These are phyloP conservation scores for Moesziomyces sp. DNA, from an alignment of 1,284 basidiomycete species.

Conservation along the genomic window DNA sequence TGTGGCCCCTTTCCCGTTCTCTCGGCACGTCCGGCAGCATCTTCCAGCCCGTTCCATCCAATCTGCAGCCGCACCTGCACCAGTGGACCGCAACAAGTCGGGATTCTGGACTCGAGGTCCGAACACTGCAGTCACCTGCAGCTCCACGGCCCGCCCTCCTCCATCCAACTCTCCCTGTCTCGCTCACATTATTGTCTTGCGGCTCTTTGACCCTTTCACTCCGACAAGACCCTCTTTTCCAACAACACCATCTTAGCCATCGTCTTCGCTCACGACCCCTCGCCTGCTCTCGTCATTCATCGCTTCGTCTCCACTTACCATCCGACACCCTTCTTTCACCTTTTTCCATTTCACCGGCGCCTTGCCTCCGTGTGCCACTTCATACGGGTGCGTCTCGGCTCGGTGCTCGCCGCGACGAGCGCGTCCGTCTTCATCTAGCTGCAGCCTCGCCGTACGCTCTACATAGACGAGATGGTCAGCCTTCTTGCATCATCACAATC, in stretches of 20 bases:
- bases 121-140: neutral
- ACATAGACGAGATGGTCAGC: conserved; percentile 4
- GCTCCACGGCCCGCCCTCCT: too few relatives aligned
- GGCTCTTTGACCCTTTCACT: too few relatives aligned
- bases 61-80: neutral
- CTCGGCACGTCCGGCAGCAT: neutral
- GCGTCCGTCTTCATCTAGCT: conserved; percentile 13
- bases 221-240: too few relatives aligned
- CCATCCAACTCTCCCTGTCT: too few relatives aligned
- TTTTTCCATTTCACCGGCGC: conserved; percentile 18
- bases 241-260: too few relatives aligned
- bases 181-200: too few relatives aligned
- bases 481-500: neutral
- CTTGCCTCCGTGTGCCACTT: conserved; percentile 24
- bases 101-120: neutral
- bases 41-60: neutral
- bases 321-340: neutral
- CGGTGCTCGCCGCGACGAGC: conserved; percentile 36
- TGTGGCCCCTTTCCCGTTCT: neutral
- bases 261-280: too few relatives aligned
- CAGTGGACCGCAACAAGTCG: too few relatives aligned
- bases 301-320: neutral
- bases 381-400: conserved; percentile 30
- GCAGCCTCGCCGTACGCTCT: neutral
- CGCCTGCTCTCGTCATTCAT: too few relatives aligned